Conservation (phyloP, 2,329 filamentous ascomycete species). For the Neonectria ditissima region DNA sequence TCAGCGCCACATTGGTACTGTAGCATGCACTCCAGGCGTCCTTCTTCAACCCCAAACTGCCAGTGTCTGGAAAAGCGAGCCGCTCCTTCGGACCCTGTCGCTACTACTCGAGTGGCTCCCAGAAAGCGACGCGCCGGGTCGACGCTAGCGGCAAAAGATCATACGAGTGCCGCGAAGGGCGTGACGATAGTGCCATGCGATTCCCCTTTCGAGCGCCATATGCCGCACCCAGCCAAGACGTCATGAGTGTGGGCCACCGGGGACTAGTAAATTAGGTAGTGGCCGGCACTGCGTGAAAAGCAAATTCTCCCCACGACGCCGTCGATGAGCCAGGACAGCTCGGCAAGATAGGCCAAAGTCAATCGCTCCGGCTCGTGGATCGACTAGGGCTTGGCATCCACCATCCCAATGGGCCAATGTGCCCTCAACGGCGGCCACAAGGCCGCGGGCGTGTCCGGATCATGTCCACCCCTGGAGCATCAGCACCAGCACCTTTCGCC, state of each 20-base stretch:
- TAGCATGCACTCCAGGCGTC: slow-evolving; percentile 8
- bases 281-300: slow-evolving; percentile 46
- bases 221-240: slow-evolving; percentile 45
- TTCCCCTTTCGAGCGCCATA: slow-evolving; percentile 40
- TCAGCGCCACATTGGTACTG: not conserved
- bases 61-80: slow-evolving; percentile 31
- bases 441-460: slow-evolving; percentile 36
- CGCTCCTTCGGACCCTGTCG: slow-evolving; percentile 28
- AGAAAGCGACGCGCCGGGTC: slow-evolving; percentile 38
- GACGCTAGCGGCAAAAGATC: slow-evolving; percentile 43
- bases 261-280: slow-evolving; percentile 40
- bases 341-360: slow-evolving; percentile 39
- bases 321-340: slow-evolving; percentile 30
- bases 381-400: slow-evolving; percentile 39
- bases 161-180: slow-evolving; percentile 45
- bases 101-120: slow-evolving; percentile 39
- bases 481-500: not conserved
- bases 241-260: slow-evolving; percentile 42
- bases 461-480: slow-evolving; percentile 9
- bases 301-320: slow-evolving; percentile 39
- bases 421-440: slow-evolving; percentile 21
- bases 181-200: slow-evolving; percentile 37
- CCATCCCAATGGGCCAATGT: slow-evolving; percentile 8
- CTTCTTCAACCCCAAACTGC: slow-evolving; percentile 26
- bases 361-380: slow-evolving; percentile 41